phyloP scores from a whole-genome alignment of 306 rosid genomes.

The Malus asiatica region DNA sequence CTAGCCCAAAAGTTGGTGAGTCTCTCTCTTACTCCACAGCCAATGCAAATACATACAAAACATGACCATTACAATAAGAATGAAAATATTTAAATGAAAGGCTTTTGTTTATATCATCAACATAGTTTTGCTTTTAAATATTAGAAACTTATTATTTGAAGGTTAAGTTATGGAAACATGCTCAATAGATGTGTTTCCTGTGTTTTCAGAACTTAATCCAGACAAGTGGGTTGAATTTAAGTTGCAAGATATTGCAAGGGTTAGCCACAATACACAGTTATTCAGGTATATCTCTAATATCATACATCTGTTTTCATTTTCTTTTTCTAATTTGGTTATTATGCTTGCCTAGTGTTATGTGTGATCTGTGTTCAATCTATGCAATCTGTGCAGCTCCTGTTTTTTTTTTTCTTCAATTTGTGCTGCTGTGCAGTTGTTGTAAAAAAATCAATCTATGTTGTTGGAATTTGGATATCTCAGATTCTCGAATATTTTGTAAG shows the following conservation, averaged over 20 bases:
- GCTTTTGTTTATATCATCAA: not conserved
- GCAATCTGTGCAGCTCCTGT: too few species aligned
- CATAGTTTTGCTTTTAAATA: not conserved
- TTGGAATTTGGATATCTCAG: too few species aligned
- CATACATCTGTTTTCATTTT: too few species aligned
- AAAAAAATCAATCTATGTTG: too few species aligned
- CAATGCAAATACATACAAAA: not conserved
- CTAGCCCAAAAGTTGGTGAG: slow-evolving; percentile 44
- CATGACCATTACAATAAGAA: not conserved
- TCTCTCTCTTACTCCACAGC: not conserved
- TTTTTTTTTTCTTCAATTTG: too few species aligned
- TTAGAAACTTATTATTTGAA: not conserved
- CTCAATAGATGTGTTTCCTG: not conserved
- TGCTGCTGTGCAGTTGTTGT: too few species aligned
- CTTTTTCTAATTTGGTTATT: too few species aligned
- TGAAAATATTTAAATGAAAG: not conserved
- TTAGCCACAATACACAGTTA: slow-evolving; percentile 70
- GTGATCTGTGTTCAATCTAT: too few species aligned
- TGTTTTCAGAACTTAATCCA: slow-evolving; percentile 57
- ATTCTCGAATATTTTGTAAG: too few species aligned
- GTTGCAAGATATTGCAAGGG: slow-evolving; percentile 88
- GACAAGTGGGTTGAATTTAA: slow-evolving; percentile 72
- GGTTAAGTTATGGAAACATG: not conserved
- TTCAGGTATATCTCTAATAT: slow-evolving; percentile 46
- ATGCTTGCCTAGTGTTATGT: too few species aligned